Conservation (phyloP, 2,329 filamentous ascomycete genomes). For the Elsinoe australis region DNA sequence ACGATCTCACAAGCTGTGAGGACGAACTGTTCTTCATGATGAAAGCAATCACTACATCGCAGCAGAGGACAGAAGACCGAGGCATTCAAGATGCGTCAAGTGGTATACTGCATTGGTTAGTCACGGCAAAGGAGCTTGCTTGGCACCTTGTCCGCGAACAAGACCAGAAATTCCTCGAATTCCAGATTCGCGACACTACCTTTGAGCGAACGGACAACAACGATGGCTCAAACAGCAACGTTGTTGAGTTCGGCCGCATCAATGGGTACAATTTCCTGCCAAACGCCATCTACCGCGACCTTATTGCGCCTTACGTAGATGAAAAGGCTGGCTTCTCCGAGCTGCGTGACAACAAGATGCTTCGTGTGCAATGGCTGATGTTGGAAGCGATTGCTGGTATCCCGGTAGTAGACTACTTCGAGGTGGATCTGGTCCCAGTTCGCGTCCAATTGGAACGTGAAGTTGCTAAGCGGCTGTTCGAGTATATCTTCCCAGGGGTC, state of each 20-base stretch:
- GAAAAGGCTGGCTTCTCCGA: conserved; percentile 48
- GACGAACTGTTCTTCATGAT: conserved; percentile 99
- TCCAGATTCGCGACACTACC: conserved; percentile 82
- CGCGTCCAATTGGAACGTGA: conserved; percentile 91
- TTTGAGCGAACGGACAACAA: conserved; percentile 96
- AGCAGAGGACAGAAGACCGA: conserved; percentile 72
- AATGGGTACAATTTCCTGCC: conserved; percentile 83
- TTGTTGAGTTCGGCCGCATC: conserved; percentile 79
- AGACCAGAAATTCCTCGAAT: conserved; percentile 80
- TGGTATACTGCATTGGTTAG: conserved; percentile 81
- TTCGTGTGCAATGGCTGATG: conserved; percentile 96
- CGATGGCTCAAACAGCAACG: conserved; percentile 91
- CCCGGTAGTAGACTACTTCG: conserved; percentile 92
- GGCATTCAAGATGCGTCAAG: conserved; percentile 57
- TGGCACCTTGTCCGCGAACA: conserved; percentile 91
- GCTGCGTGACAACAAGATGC: conserved; percentile 67
- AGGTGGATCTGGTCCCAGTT: conserved; percentile 86
- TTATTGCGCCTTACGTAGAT: conserved; percentile 84
- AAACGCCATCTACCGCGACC: conserved; percentile 88
- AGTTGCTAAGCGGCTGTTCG: conserved; percentile 84
- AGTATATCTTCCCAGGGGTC: conserved; percentile 91
- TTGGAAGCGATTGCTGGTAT: conserved; percentile 96
- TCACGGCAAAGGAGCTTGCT: conserved; percentile 89
- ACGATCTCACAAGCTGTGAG: conserved; percentile 80
- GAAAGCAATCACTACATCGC: conserved; percentile 97